Evolutionary conservation across 306 rosid genomes (phyloP).

Genomic region (Acacia acuminata): DNA sequence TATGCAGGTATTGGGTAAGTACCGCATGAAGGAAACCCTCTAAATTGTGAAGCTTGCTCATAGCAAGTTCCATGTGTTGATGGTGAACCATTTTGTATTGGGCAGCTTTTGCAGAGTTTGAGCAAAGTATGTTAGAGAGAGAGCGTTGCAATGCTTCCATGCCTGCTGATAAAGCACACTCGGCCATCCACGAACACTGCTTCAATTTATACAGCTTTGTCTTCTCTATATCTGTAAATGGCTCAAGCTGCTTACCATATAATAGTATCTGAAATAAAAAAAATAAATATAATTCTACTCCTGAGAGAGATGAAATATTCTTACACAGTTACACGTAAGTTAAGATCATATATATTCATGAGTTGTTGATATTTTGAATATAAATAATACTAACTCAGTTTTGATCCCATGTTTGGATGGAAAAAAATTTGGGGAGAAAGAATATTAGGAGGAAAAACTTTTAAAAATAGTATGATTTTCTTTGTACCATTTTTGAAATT

Average conservation of each 20-base stretch:
- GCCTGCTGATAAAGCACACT: slow-evolving; percentile 89
- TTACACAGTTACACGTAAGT: too few species aligned
- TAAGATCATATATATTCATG: too few species aligned
- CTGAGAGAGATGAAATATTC: too few species aligned
- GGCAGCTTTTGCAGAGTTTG: slow-evolving; percentile 53
- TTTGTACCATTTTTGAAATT: too few species aligned
- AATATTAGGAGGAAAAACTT: too few species aligned
- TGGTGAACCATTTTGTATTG: slow-evolving; percentile 66
- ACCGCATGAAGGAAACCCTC: slow-evolving; percentile 54
- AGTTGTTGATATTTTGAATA: too few species aligned
- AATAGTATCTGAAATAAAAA: slow-evolving; percentile 59
- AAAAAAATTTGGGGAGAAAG: too few species aligned
- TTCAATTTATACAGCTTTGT: slow-evolving; percentile 59
- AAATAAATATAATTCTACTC: too few species aligned
- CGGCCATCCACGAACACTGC: slow-evolving; percentile 81
- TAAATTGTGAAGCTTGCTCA: slow-evolving; percentile 70
- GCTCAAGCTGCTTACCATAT: slow-evolving; percentile 68
- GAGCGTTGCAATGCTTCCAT: slow-evolving; percentile 91
- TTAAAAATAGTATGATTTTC: too few species aligned
- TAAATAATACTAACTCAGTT: too few species aligned
- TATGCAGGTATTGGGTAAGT: slow-evolving; percentile 1
- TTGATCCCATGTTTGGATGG: too few species aligned
- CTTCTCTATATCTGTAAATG: slow-evolving; percentile 49
- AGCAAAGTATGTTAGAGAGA: slow-evolving; percentile 72
- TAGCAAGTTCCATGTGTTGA: slow-evolving; percentile 81